Conservation (phyloP, 2,329 filamentous ascomycete species). For the Magnaporthales sp. region DNA sequence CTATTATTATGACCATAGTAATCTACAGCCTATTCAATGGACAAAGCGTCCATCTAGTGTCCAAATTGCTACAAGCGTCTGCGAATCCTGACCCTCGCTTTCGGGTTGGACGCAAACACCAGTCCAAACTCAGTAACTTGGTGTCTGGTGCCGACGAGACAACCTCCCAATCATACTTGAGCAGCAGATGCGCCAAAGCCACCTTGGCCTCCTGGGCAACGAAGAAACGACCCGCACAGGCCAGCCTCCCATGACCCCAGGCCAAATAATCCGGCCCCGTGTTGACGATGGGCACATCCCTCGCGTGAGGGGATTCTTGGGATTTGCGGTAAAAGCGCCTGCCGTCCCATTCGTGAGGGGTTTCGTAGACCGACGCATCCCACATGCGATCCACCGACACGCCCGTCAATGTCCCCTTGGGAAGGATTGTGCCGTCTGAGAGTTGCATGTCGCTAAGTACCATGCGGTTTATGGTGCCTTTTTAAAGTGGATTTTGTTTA, state of each 20-base stretch:
- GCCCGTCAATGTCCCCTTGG: neutral
- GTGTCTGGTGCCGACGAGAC: too few relatives aligned
- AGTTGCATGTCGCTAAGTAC: neutral
- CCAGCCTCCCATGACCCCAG: conserved; percentile 37
- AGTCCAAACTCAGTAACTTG: too few relatives aligned
- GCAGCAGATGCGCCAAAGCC: conserved; percentile 28
- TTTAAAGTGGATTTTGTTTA: neutral
- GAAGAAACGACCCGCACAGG: conserved; percentile 40
- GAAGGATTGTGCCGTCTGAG: neutral
- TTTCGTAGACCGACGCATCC: neutral
- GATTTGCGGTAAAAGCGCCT: neutral
- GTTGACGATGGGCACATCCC: too few relatives aligned
- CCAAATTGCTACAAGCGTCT: too few relatives aligned
- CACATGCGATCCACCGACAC: neutral
- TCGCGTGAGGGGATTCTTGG: neutral
- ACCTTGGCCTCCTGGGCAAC: conserved; percentile 36
- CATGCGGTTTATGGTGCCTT: neutral
- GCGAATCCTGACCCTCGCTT: too few relatives aligned
- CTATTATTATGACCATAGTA: too few relatives aligned
- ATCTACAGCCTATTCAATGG: too few relatives aligned
- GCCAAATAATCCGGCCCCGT: conserved; percentile 22
- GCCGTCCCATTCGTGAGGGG: neutral
- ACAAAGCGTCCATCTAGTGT: too few relatives aligned
- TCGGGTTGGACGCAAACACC: too few relatives aligned
- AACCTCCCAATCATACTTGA: conserved; percentile 23